A percentile compares a stretch with the other conserved stretches of the same genome.
Conservation (phyloP, 345 rosid genomes). For the Populus ilicifolia region DNA sequence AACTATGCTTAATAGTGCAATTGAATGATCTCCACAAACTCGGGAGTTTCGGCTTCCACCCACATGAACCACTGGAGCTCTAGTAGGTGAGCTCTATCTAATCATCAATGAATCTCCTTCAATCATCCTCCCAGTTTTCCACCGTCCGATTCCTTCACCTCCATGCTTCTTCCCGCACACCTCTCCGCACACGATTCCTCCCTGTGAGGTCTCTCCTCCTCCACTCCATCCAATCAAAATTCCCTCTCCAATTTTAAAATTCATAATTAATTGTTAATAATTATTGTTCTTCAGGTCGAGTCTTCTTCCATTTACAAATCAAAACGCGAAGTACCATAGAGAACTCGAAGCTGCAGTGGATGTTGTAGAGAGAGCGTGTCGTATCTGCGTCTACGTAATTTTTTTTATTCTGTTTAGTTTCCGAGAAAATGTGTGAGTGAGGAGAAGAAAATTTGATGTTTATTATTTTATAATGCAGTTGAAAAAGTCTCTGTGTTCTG, state of each 20-base stretch:
- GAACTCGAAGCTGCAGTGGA: slow-evolving; percentile 73
- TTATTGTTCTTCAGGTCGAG: slow-evolving; percentile 36
- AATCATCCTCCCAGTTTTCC: slow-evolving; percentile 34
- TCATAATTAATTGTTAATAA: background rate
- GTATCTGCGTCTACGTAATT: slow-evolving; percentile 67
- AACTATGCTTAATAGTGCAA: too few species aligned
- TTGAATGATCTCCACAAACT: too few species aligned
- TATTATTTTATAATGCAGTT: slow-evolving; percentile 28
- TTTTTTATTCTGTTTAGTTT: slow-evolving; percentile 8
- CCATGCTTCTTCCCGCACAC: slow-evolving; percentile 11
- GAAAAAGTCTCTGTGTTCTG: slow-evolving; percentile 41
- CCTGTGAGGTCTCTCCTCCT: slow-evolving; percentile 40
- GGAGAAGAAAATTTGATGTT: background rate
- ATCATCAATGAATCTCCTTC: slow-evolving; percentile 44
- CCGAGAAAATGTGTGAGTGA: background rate
- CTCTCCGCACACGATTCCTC: slow-evolving; percentile 28
- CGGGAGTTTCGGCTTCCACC: too few species aligned
- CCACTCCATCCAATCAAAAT: background rate
- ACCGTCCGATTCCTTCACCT: slow-evolving; percentile 31
- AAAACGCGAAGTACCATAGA: slow-evolving; percentile 57
- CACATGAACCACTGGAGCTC: too few species aligned
- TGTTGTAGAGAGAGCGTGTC: slow-evolving; percentile 75
- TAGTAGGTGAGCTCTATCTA: too few species aligned
- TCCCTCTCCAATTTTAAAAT: background rate
- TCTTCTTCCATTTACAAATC: slow-evolving; percentile 52